These are phyloP conservation scores for Iberis pinnata DNA, from an alignment of 345 rosid genomes.

Conservation along the genomic window DNA sequence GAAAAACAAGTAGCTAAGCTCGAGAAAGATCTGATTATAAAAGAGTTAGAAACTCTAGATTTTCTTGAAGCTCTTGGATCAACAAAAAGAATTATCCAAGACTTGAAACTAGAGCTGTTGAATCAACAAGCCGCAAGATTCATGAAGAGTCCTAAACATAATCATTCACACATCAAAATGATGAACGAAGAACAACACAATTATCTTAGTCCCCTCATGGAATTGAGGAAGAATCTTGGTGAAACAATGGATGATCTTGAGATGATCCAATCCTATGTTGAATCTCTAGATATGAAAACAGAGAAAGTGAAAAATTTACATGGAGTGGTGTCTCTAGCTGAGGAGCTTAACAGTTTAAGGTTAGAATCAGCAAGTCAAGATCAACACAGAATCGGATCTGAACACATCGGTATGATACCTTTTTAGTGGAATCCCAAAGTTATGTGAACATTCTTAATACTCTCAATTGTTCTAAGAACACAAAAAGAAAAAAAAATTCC, in stretches of 20 bases:
- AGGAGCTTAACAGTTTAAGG: conserved; percentile 47
- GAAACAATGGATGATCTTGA: conserved; percentile 81
- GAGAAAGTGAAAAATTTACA: conserved; percentile 52
- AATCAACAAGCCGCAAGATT: conserved; percentile 60
- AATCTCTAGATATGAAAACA: conserved; percentile 63
- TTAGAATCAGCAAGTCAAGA: conserved; percentile 24
- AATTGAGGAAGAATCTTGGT: conserved; percentile 61
- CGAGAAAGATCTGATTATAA: conserved; percentile 91
- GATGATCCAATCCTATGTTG: conserved; percentile 72
- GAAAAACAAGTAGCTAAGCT: conserved; percentile 68
- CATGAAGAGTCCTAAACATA: conserved; percentile 28
- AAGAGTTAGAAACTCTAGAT: conserved; percentile 84
- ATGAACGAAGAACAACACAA: conserved; percentile 41
- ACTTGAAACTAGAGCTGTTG: conserved; percentile 64
- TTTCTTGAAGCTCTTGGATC: conserved; percentile 84
- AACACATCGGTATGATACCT: no score
- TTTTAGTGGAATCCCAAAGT: no score
- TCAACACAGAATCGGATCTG: no score
- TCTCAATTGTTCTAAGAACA: no score
- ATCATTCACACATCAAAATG: conserved; percentile 42
- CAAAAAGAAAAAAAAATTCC: no score
- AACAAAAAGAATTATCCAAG: conserved; percentile 68
- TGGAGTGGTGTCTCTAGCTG: conserved; percentile 44
- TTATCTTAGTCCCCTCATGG: conserved; percentile 42
- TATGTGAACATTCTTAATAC: no score